Evolutionary conservation across 768 basidiomycete species (phyloP).

Genomic region (Phlebiopsis gigantea): DNA sequence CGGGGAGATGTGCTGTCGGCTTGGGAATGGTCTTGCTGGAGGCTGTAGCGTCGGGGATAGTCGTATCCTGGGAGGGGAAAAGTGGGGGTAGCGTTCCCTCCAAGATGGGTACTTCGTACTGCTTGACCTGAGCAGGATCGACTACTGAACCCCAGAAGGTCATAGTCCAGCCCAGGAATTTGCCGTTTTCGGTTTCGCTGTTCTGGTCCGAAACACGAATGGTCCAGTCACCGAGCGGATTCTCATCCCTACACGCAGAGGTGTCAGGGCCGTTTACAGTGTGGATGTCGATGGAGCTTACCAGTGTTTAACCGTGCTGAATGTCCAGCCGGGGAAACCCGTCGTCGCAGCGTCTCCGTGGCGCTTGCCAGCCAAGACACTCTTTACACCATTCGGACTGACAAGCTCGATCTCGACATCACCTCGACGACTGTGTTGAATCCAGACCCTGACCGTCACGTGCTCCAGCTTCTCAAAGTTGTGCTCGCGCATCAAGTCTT

Average conservation of each 20-base stretch:
- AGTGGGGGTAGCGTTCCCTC: slow-evolving; percentile 48
- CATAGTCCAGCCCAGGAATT: slow-evolving; percentile 88
- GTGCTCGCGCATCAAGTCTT: slow-evolving; percentile 56
- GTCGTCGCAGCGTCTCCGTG: slow-evolving; percentile 52
- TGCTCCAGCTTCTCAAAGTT: slow-evolving; percentile 93
- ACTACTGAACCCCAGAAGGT: slow-evolving; percentile 86
- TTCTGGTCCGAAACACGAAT: slow-evolving; percentile 79
- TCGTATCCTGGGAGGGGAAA: slow-evolving; percentile 30
- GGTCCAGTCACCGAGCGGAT: slow-evolving; percentile 87
- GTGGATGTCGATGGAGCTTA: slow-evolving; percentile 31
- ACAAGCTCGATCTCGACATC: slow-evolving; percentile 89
- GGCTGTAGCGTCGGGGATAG: slow-evolving; percentile 32
- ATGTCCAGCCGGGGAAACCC: slow-evolving; percentile 95
- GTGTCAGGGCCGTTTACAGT: slow-evolving; percentile 14
- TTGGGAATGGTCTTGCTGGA: slow-evolving; percentile 66
- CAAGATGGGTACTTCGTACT: slow-evolving; percentile 54
- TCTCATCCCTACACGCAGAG: slow-evolving; percentile 68
- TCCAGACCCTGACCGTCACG: slow-evolving; percentile 89
- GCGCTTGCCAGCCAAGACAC: slow-evolving; percentile 74
- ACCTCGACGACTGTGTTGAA: slow-evolving; percentile 78
- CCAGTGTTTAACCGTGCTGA: slow-evolving; percentile 99
- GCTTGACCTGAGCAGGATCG: slow-evolving; percentile 60
- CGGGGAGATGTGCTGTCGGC: slow-evolving; percentile 83
- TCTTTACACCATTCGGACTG: slow-evolving; percentile 83
- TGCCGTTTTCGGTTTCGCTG: slow-evolving; percentile 48